Evolutionary conservation across 257 asterid species (phyloP), one percentile per base, ranked within the genome.

Genomic region (Solanum tarapatanum): DNA sequence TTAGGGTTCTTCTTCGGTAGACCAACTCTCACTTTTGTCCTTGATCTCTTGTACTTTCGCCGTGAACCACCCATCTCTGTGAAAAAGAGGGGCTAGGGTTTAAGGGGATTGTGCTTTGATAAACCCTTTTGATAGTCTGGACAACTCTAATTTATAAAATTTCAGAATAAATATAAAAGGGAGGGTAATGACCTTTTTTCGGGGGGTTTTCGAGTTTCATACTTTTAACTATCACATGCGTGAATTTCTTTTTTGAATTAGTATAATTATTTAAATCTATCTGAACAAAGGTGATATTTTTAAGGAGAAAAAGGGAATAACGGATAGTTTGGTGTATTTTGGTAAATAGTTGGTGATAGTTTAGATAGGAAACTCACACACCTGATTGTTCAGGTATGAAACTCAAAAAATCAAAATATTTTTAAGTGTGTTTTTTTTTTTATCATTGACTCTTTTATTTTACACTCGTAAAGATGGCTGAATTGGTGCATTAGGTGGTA

Each of bases 1-100:
- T 93, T 73, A 5, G 98, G 98, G 87, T 94, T 90, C 85, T 90
- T 94, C 95, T 86, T 94, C n/a, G 98, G 99, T 72, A 94, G 51
- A 16, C 95, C 98, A 9, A 97, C 98, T 73, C 86, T 93, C 21
- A 95, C 99, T 84, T 97, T 97, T 51, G 98, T 8, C 89, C 88
- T 93, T 14, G 98, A 91, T 84, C 95, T 86, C 95, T 94, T 95
- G 95, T 91, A 94, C 93, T 88, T 95, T 75, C 99, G 90, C 89
- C 99, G 90, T n/a, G 99, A 97, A 58, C 99, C 94, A 37, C 99
- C 98, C 99, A 97, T 97, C 77, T 83, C 75, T 35, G 83, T 87
- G 90, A 12, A 30, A 43, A 83, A 79, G 32, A 26, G 89, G 80
- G 58, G 51, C 84, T 69, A 87, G 91, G 95, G 92, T 91, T 91